phyloP scores from a whole-genome alignment of 1,139 yeast genomes.

The Chernovozyma aurita region DNA sequence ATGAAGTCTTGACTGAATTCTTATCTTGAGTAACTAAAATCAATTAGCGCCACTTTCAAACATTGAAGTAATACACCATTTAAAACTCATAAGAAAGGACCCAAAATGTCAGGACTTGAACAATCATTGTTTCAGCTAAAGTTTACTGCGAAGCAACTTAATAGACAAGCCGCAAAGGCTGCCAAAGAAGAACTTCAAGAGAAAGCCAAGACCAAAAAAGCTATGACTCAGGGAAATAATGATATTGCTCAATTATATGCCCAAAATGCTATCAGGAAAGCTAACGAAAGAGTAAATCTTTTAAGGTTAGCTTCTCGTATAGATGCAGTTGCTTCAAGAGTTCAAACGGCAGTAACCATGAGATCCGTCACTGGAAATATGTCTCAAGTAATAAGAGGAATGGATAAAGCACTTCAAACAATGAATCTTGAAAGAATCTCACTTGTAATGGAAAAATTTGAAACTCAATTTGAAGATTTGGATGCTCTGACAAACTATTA shows the following conservation, averaged over 20 bases:
- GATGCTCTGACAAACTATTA: conserved; percentile 93
- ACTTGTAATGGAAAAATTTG: conserved; percentile 95
- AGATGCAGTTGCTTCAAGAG: conserved; percentile 93
- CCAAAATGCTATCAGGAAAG: conserved; percentile 90
- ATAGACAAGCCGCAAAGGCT: conserved; percentile 84
- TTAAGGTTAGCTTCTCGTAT: conserved; percentile 82
- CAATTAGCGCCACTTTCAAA: too few relatives aligned
- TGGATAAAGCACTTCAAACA: conserved; percentile 93
- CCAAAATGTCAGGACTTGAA: conserved; percentile 50
- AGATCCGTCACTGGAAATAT: conserved; percentile 89
- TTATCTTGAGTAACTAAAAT: too few relatives aligned
- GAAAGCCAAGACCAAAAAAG: conserved; percentile 86
- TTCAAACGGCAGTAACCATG: conserved; percentile 98
- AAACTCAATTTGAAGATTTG: conserved; percentile 90
- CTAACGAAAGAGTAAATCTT: conserved; percentile 79
- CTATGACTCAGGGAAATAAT: conserved; percentile 77
- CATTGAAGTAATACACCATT: too few relatives aligned
- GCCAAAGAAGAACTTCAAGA: conserved; percentile 87
- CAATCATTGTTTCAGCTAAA: conserved; percentile 47
- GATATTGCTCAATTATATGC: conserved; percentile 95
- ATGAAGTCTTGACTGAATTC: too few relatives aligned
- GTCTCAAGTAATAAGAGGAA: conserved; percentile 88
- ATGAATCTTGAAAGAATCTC: conserved; percentile 94
- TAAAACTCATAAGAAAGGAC: too few relatives aligned
- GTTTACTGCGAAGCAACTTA: conserved; percentile 91